phyloP scores from a whole-genome alignment of 1,139 yeast species.

The Geotrichum fermentans region DNA sequence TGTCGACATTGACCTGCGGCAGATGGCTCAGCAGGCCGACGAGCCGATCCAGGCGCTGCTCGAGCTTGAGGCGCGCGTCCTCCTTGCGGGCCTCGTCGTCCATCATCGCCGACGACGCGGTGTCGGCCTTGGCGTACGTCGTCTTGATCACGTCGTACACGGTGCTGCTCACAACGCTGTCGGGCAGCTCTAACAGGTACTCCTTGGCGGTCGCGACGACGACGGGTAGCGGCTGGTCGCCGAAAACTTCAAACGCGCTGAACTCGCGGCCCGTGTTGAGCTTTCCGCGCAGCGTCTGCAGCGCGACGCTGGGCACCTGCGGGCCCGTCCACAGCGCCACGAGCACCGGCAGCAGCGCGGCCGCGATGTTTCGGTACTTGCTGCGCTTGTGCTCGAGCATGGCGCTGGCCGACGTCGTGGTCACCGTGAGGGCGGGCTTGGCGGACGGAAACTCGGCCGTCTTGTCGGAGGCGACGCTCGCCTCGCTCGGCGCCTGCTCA shows the following conservation, averaged over 20 bases:
- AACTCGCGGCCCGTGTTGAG: slow-evolving; percentile 49
- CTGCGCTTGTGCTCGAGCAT: neutral
- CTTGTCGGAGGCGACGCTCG: slow-evolving; percentile 19
- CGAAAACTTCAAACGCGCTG: slow-evolving; percentile 30
- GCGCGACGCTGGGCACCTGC: slow-evolving; percentile 56
- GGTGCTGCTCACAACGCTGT: slow-evolving; percentile 64
- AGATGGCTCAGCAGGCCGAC: slow-evolving; percentile 23
- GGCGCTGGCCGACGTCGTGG: slow-evolving; percentile 3
- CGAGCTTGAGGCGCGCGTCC: slow-evolving; percentile 1
- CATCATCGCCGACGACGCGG: neutral
- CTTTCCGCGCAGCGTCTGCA: slow-evolving; percentile 59
- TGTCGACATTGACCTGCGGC: slow-evolving; percentile 21
- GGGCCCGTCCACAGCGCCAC: slow-evolving; percentile 30
- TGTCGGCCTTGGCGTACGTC: slow-evolving; percentile 55
- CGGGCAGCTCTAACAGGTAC: slow-evolving; percentile 76
- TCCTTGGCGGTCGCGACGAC: slow-evolving; percentile 66
- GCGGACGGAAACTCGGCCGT: slow-evolving; percentile 18
- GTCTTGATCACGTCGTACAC: slow-evolving; percentile 63
- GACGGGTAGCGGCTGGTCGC: slow-evolving; percentile 45
- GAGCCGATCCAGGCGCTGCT: slow-evolving; percentile 16
- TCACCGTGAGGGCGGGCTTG: neutral
- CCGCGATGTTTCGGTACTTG: slow-evolving; percentile 9
- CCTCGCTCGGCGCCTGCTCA: slow-evolving; percentile 11
- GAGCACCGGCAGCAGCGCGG: slow-evolving; percentile 8
- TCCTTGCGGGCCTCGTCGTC: slow-evolving; percentile 11